Base-by-base conservation (phyloP, 2,329 filamentous ascomycete genomes). In the Penicillium sclerotigenum region DNA sequence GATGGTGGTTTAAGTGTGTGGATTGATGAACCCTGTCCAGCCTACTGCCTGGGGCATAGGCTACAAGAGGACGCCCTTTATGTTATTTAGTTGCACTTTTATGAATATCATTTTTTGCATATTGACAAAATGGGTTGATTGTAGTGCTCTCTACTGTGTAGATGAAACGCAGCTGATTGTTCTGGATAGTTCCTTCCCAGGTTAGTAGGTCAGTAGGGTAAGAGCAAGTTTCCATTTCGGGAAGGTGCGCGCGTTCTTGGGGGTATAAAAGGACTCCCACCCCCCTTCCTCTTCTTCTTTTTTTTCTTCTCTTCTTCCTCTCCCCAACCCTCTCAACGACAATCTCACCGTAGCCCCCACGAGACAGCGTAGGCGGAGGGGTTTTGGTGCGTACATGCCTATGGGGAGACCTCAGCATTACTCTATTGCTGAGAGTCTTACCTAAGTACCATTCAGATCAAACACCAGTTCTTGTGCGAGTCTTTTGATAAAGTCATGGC, bases 1-100 rank as follows among this genome's bases (percentile, higher is more conserved):
- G 41, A 47, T 47, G 41, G n/a, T 38, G 41, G 16, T 45, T 38
- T 37, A 38, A 34, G 20, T 52, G 40, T 52, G 41, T 38, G 42
- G 33, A 47, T 47, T 47, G 22, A 47, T 38, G 50, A 40, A 52
- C 31, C n/a, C 31, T 46, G 40, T 52, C 18, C 33, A 38, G 26
- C 16, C 41, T 34, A 52, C 14, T 47, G 41, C 50, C 50, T 52
- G 50, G 50, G 50, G 42, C 50, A 47, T 29, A 52, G 38, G 49
- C 16, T 36, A 31, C 18, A 29, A 34, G 31, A 45, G 5, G 47
- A 56, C 29, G 22, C 40, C 16, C 18, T 46, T 52, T 37, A 52
- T 40, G 28, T 46, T 52, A 40, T 18, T 34, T 36, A 36, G 38
- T 50, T 43, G 50, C 31, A 37, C 9, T 38, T 31, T 47, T 10